A percentile compares a stretch with the other conserved stretches of the same genome.
Conservation (phyloP, 441 rosid species). For the Pelargonium australe region DNA sequence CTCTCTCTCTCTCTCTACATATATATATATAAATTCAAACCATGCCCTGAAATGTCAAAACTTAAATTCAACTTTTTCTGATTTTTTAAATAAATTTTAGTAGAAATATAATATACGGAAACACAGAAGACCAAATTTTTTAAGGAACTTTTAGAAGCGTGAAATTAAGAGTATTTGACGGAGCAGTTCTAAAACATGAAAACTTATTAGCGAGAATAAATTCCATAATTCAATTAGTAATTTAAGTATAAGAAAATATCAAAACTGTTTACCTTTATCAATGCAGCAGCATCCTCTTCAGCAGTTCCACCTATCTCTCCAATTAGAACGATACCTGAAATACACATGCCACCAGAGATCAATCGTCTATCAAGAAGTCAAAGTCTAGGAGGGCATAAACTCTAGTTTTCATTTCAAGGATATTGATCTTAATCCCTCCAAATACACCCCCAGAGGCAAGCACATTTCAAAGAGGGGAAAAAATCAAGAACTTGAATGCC, state of each 20-base stretch:
- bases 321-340: conserved; percentile 4
- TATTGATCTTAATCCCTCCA: neutral
- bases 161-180: neutral
- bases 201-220: neutral
- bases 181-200: neutral
- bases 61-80: too few relatives aligned
- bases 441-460: neutral
- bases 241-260: neutral
- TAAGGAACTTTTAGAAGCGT: too few relatives aligned
- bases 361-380: neutral
- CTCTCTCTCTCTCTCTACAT: too few relatives aligned
- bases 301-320: conserved; percentile 8
- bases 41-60: too few relatives aligned
- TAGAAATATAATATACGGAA: neutral
- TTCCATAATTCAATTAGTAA: neutral
- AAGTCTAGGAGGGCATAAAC: neutral
- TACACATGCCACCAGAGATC: neutral
- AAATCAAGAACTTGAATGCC: neutral
- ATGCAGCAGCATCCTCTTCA: conserved; percentile 8
- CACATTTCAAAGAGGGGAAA: neutral
- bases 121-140: neutral
- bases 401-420: neutral
- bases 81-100: neutral
- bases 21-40: too few relatives aligned
- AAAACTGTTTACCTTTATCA: conserved; percentile 1